These are phyloP conservation scores for Scytalidium sp. DNA, from an alignment of 2,329 filamentous ascomycete species.

Conservation along the genomic window DNA sequence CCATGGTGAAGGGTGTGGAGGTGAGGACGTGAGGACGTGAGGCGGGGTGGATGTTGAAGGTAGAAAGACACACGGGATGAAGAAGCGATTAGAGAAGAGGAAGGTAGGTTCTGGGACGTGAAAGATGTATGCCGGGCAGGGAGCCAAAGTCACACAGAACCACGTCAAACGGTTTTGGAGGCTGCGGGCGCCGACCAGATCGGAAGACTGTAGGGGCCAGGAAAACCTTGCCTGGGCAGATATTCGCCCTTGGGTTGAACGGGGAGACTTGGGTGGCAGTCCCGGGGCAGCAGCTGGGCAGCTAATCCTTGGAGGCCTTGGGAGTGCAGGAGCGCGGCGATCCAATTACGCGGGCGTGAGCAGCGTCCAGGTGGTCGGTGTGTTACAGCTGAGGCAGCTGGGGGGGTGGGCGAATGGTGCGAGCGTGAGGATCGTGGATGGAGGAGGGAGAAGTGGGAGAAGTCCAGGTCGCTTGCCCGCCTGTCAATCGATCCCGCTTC, in stretches of 20 bases:
- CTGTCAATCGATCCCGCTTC: slow-evolving; percentile 2
- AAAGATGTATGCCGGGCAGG: slow-evolving; percentile 3
- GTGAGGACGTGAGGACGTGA: slow-evolving; percentile 21
- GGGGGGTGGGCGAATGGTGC: slow-evolving; percentile 2
- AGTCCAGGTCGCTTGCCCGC: slow-evolving; percentile 1
- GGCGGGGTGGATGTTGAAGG: slow-evolving; percentile 26
- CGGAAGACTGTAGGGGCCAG: slow-evolving; percentile 5
- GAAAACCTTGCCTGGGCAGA: neutral
- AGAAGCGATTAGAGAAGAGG: slow-evolving; percentile 22
- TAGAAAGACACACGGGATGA: slow-evolving; percentile 26
- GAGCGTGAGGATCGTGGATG: slow-evolving; percentile 1
- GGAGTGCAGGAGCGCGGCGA: neutral
- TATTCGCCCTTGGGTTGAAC: neutral
- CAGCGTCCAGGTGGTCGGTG: neutral
- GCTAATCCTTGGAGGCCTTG: neutral
- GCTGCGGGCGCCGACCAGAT: neutral
- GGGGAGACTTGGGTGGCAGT: neutral
- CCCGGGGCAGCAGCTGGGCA: neutral
- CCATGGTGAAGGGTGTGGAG: slow-evolving; percentile 7
- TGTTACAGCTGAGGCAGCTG: slow-evolving; percentile 1
- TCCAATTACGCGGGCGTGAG: neutral
- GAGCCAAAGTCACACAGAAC: slow-evolving; percentile 24
- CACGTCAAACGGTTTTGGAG: slow-evolving; percentile 26
- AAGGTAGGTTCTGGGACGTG: slow-evolving; percentile 22
- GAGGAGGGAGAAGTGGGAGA: slow-evolving; percentile 3